These are phyloP conservation scores for Claviceps sorghi DNA, from an alignment of 2,329 filamentous ascomycete genomes.

Conservation along the genomic window DNA sequence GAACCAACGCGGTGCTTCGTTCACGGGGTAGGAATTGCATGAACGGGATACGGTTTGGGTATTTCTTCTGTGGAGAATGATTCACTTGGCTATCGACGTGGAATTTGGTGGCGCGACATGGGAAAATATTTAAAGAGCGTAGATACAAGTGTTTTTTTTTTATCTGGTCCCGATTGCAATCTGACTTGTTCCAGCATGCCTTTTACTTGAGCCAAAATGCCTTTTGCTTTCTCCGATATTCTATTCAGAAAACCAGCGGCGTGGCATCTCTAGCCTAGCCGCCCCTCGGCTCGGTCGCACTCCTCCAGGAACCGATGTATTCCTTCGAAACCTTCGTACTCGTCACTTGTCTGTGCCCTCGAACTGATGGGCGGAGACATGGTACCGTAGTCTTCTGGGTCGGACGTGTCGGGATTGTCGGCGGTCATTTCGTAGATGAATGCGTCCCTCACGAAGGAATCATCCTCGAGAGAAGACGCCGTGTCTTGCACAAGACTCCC, in stretches of 20 bases:
- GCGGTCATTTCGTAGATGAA: conserved; percentile 29
- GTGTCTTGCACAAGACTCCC: conserved; percentile 26
- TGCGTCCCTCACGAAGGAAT: conserved; percentile 23
- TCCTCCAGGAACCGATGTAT: conserved; percentile 45
- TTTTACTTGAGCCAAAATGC: no score
- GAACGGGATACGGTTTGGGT: no score
- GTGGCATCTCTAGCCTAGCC: conserved; percentile 13
- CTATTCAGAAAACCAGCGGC: neutral
- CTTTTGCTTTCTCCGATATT: no score
- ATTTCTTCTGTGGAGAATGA: no score
- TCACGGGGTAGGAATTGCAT: no score
- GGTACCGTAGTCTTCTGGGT: conserved; percentile 33
- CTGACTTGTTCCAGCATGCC: no score
- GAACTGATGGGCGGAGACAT: conserved; percentile 34
- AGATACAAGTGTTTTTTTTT: no score
- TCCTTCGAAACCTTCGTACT: conserved; percentile 41
- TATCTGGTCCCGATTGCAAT: no score
- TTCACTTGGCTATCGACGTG: no score
- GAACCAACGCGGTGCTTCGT: no score
- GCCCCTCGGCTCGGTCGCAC: conserved; percentile 32
- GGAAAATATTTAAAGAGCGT: no score
- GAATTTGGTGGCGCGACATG: no score
- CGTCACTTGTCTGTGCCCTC: conserved; percentile 28
- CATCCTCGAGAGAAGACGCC: conserved; percentile 18
- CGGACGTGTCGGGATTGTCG: conserved; percentile 33